Evolutionary conservation across 306 rosid genomes (phyloP), one percentile per base, ranked within the genome.

Genomic region (Nissolia schottii): DNA sequence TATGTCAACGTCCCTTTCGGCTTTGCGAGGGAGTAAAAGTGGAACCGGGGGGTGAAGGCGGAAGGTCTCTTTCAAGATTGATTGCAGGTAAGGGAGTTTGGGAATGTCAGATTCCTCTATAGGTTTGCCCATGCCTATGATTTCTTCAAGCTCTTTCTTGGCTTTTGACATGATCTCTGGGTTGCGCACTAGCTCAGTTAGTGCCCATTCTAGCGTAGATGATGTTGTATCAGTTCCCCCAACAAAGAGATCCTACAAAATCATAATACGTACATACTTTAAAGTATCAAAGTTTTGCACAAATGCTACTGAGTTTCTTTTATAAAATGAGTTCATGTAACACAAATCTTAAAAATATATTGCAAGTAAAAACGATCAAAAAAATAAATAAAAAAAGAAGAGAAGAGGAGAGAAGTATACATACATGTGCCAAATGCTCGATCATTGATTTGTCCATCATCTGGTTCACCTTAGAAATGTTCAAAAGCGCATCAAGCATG

Each of bases 81-180:
- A 87, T 71, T 82, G 85, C 18, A 85, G 15, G 72, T 82, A 87
- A 1, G 87, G 86, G 7, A 85, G 64, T 6, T 49, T 72, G 18
- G 79, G 2, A 46, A 85, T 69, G 73, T 82, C 83, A 1, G 84
- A 78, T 75, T 87, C 92, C 65, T 78, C 78, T 2, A 85, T 34
- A 1, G 69, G 77, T 25, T 80, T 82, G 0, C 43, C 43, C 11
- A 8, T 37, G 13, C 43, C 43, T 1, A 37, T 37, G 13, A 9
- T 7, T 34, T 34, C 10, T 34, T 34, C 6, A 11, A 34, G 40
- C 40, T 34, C 40, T 34, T 34, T 34, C 40, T 34, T 34, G 2
- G 40, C 40, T 7, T 34, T 34, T 34, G n/a, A n/a, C n/a, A n/a
- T n/a, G 43, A 37, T 37, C 14, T 37, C 14, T 37, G 43, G 43